phyloP scores from a whole-genome alignment of 805 yeast species.

The Wilhelminamyces savonicus region DNA sequence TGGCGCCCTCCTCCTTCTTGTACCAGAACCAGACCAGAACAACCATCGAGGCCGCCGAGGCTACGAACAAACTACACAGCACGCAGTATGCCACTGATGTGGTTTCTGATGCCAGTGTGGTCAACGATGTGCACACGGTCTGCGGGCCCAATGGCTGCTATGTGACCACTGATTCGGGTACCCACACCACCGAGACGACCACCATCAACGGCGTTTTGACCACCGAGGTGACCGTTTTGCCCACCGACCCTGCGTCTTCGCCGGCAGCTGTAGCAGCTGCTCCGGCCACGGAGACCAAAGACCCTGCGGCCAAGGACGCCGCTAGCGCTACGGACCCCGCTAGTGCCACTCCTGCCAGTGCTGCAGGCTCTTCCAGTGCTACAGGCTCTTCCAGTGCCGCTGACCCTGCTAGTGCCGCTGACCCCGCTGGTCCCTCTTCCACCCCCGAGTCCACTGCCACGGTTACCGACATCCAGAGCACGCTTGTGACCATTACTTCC shows the following conservation, averaged over 20 bases:
- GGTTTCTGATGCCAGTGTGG: conserved; percentile 9
- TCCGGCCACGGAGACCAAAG: not conserved
- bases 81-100: conserved; percentile 17
- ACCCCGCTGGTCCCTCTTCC: conserved; percentile 6
- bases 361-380: conserved; percentile 1
- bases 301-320: not conserved
- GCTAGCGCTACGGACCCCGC: conserved; percentile 2
- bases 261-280: not conserved
- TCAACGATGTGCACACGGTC: conserved; percentile 21
- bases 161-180: conserved; percentile 27
- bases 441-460: conserved; percentile 1
- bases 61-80: too few species aligned
- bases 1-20: not conserved
- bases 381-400: conserved; percentile 1
- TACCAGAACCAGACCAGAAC: conserved; percentile 1
- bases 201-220: conserved; percentile 34
- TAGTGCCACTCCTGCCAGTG: conserved; percentile 1
- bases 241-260: conserved; percentile 7
- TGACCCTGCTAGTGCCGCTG: not conserved
- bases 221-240: conserved; percentile 28
- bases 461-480: conserved; percentile 1
- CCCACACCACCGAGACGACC: conserved; percentile 28
- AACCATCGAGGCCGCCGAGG: conserved; percentile 9
- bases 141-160: conserved; percentile 26
- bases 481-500: conserved; percentile 9